Evolutionary conservation across 2,329 filamentous ascomycete genomes (phyloP), one percentile per base, ranked within the genome.

Genomic region (Aspergillus novofumigatus): DNA sequence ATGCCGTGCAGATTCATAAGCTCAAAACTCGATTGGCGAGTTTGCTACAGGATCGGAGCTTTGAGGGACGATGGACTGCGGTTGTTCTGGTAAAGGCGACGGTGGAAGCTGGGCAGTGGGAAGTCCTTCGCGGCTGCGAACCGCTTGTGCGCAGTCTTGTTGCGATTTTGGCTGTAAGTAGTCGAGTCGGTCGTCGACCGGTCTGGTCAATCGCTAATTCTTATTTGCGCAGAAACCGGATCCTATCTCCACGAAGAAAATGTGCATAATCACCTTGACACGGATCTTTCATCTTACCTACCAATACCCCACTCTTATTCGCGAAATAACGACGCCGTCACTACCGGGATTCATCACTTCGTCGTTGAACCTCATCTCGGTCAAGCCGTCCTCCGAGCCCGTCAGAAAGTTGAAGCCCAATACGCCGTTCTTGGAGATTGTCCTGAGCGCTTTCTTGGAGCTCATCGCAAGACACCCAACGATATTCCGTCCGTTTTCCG

Each of bases 301-400:
- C 68, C 85, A 88, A 41, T 92, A 92, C 69, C 90, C 89, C 58
- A 94, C 91, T 8, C 80, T 97, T 53, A 81, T 93, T 48, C 84
- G 93, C 65, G 92, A 97, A 70, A 90, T 97, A 59, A 92, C 90
- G 1, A 96, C 92, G 0, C 91, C 91, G 2, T 90, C 86, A 3
- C 77, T 97, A 21, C 86, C 90, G 1, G 77, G 83, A 1, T 96
- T 93, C 67, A 82, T 92, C 49, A 86, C 84, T 0, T 81, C 88
- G 3, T 91, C 89, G 65, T 74, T 96, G 48, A 86, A 88, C 65
- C 79, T 93, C 48, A 75, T 81, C 55, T 75, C 71, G 20, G 83
- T 69, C 80, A 85, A 76, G 51, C 65, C 67, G 9, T 59, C 69
- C 7, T 71, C 65, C n/a, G 73, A 72, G 26, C 72, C 69, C 56